Conservation (phyloP, 1,284 basidiomycete species). For the Microbotryomycetes sp. region DNA sequence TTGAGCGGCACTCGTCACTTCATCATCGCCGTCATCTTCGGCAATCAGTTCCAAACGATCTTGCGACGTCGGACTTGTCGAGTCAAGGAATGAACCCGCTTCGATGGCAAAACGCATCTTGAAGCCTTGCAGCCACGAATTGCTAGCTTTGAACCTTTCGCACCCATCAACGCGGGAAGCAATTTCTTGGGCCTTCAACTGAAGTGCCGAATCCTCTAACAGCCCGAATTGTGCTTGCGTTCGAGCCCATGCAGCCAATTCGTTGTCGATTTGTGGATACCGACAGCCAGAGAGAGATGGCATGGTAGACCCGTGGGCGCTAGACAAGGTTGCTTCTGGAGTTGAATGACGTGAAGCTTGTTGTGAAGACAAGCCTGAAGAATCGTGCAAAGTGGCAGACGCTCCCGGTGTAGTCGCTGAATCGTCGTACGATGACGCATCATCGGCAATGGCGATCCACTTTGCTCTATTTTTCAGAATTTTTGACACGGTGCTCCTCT, state of each 20-base stretch:
- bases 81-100: conserved; percentile 13
- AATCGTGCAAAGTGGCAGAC: background rate
- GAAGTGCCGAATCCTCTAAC: conserved; percentile 66
- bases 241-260: conserved; percentile 57
- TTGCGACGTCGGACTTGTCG: background rate
- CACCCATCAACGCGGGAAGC: conserved; percentile 43
- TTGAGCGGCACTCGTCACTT: background rate
- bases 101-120: conserved; percentile 54
- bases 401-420: conserved; percentile 2
- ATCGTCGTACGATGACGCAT: conserved; percentile 6
- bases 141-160: conserved; percentile 79
- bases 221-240: conserved; percentile 46
- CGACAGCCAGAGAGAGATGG: conserved; percentile 26
- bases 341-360: too few relatives aligned
- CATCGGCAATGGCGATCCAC: conserved; percentile 55
- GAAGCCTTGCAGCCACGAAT: conserved; percentile 87
- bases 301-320: background rate
- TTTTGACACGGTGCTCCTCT: conserved; percentile 88
- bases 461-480: conserved; percentile 75
- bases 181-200: conserved; percentile 62
- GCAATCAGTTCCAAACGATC: background rate
- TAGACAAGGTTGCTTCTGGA: background rate
- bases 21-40: background rate
- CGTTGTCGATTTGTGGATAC: conserved; percentile 67
- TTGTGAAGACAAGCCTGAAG: background rate